Evolutionary conservation across 768 basidiomycete genomes (phyloP).

Genomic region (Lactarius quietus): DNA sequence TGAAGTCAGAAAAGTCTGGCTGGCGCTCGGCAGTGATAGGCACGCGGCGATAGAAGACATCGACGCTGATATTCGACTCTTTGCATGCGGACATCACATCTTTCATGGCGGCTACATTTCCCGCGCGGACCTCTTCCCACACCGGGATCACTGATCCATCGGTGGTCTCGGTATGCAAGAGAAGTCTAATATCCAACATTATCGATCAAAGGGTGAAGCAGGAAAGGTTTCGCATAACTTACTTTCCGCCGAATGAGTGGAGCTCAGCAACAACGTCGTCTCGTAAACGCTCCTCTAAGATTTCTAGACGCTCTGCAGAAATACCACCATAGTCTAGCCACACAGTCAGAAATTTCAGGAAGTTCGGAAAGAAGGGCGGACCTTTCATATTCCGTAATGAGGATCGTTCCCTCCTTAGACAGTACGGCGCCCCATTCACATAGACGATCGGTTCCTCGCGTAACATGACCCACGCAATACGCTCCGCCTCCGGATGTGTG

Average conservation of each 20-base stretch:
- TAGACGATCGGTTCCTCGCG: constrained; percentile 90
- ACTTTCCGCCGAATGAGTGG: constrained; percentile 80
- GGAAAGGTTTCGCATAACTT: constrained; percentile 24
- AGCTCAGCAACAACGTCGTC: constrained; percentile 87
- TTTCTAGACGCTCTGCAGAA: constrained; percentile 82
- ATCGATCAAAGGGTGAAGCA: not conserved
- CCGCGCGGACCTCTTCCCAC: constrained; percentile 83
- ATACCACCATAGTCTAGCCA: constrained; percentile 88
- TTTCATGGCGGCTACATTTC: constrained; percentile 76
- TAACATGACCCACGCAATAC: constrained; percentile 88
- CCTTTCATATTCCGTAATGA: constrained; percentile 94
- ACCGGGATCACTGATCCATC: constrained; percentile 89
- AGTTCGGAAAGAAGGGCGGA: constrained; percentile 28
- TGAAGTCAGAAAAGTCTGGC: constrained; percentile 70
- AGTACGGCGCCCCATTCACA: constrained; percentile 91
- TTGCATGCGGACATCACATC: constrained; percentile 76
- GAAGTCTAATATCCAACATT: constrained; percentile 45
- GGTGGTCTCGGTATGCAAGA: constrained; percentile 84
- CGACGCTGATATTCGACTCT: constrained; percentile 44
- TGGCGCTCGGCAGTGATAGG: constrained; percentile 91
- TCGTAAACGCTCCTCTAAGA: constrained; percentile 84
- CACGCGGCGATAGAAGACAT: constrained; percentile 76
- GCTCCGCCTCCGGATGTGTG: constrained; percentile 54
- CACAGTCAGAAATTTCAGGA: constrained; percentile 8
- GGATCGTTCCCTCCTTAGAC: constrained; percentile 78